Percentiles rank a stretch among this genome's conserved stretches.
phyloP scores from a whole-genome alignment of 352 stramenopile species.

The Globisporangium acanthophoron region DNA sequence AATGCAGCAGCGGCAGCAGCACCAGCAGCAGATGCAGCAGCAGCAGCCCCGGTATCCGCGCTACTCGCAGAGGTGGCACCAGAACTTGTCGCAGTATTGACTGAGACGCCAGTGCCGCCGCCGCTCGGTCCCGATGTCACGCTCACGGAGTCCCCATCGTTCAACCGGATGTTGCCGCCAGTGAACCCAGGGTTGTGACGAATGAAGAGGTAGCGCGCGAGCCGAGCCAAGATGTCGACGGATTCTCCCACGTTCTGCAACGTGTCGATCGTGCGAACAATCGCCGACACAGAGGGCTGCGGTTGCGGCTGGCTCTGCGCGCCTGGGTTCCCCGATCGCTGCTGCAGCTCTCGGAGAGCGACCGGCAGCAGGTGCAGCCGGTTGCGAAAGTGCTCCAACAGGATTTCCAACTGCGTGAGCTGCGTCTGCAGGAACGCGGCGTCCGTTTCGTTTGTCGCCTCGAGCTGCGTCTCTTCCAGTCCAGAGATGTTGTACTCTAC shows the following conservation, averaged over 20 bases:
- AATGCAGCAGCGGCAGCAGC: not conserved
- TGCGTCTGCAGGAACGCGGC: constrained; percentile 42
- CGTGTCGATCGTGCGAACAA: constrained; percentile 46
- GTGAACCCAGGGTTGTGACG: constrained; percentile 21
- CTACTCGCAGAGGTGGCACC: not conserved
- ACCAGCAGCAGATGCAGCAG: not conserved
- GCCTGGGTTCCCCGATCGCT: not conserved
- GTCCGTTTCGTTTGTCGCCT: constrained; percentile 13
- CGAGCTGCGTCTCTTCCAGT: constrained; percentile 9
- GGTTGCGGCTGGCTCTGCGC: not conserved
- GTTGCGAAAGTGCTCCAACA: constrained; percentile 43
- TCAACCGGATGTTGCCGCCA: constrained; percentile 3
- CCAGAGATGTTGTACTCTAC: constrained; percentile 19
- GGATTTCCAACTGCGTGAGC: constrained; percentile 35
- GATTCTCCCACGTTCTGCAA: constrained; percentile 52
- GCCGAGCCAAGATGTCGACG: constrained; percentile 37
- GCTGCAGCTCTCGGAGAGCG: constrained; percentile 31
- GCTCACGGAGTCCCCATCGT: constrained; percentile 4
- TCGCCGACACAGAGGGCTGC: constrained; percentile 12
- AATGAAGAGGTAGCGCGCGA: constrained; percentile 46
- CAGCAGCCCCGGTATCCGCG: not conserved
- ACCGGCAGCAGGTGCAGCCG: constrained; percentile 39
- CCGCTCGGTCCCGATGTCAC: not conserved
- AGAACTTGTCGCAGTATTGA: not conserved
- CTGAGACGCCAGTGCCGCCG: not conserved